phyloP scores from a whole-genome alignment of 2,329 filamentous ascomycete genomes.

The Ophiocordyceps unilateralis region DNA sequence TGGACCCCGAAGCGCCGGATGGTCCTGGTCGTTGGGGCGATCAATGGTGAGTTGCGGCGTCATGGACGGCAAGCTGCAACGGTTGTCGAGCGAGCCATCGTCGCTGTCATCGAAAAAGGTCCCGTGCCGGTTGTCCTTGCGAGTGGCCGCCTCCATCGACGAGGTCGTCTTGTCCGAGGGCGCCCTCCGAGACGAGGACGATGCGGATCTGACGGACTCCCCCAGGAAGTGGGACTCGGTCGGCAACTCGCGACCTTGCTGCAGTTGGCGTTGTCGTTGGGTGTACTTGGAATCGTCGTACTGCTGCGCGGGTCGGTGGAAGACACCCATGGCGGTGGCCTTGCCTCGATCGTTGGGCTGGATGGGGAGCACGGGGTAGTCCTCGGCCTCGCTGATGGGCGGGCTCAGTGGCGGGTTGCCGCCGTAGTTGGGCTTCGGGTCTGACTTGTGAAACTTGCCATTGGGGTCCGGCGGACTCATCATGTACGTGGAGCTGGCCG shows the following conservation, averaged over 20 bases:
- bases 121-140: constrained; percentile 15
- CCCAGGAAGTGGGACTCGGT: constrained; percentile 22
- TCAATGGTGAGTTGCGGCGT: constrained; percentile 22
- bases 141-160: constrained; percentile 3
- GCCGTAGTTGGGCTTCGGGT: constrained; percentile 15
- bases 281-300: constrained; percentile 79
- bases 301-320: constrained; percentile 52
- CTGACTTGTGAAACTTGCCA: constrained; percentile 16
- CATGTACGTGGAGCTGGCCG: constrained; percentile 18
- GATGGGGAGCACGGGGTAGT: constrained; percentile 46
- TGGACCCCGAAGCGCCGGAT: constrained; percentile 34
- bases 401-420: constrained; percentile 24
- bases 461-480: constrained; percentile 20
- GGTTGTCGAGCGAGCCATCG: constrained; percentile 11
- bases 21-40: constrained; percentile 33
- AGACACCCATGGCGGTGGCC: constrained; percentile 49
- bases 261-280: constrained; percentile 65
- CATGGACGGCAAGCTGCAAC: constrained; percentile 2
- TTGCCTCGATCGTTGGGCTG: constrained; percentile 66
- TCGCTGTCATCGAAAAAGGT: constrained; percentile 30
- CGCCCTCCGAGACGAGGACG: constrained; percentile 24
- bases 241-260: constrained; percentile 53
- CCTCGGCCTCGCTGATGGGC: constrained; percentile 54
- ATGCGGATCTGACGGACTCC: constrained; percentile 24
- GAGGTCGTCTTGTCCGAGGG: constrained; percentile 15